Evolutionary conservation across 352 stramenopile species (phyloP).

Genomic region (Peronospora destructor): DNA sequence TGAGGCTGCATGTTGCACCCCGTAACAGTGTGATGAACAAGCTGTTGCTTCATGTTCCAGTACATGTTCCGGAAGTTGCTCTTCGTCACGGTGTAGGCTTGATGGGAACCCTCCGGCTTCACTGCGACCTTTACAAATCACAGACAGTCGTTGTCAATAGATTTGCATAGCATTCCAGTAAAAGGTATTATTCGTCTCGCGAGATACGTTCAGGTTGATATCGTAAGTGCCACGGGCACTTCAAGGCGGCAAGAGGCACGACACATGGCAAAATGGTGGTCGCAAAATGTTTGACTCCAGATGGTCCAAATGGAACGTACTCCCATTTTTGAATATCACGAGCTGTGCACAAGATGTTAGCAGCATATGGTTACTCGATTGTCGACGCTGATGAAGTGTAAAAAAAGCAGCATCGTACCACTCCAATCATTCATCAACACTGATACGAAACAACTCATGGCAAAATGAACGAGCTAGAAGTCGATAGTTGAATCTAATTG

Average conservation of each 20-base stretch:
- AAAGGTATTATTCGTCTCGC: conserved; percentile 4
- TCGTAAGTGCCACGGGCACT: conserved; percentile 84
- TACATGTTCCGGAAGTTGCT: conserved; percentile 96
- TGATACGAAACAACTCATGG: no score
- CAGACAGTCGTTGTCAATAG: conserved; percentile 4
- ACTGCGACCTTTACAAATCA: conserved; percentile 38
- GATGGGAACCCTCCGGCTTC: conserved; percentile 46
- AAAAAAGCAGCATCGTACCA: conserved; percentile 35
- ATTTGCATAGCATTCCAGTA: conserved; percentile 30
- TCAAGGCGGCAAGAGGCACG: conserved; percentile 90
- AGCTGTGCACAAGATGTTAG: conserved; percentile 24
- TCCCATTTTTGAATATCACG: conserved; percentile 94
- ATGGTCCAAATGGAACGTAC: conserved; percentile 95
- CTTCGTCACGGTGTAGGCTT: conserved; percentile 70
- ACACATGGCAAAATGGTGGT: conserved; percentile 96
- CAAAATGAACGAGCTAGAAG: no score
- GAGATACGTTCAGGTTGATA: conserved; percentile 70
- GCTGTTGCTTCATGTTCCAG: conserved; percentile 95
- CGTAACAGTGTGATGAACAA: conserved; percentile 95
- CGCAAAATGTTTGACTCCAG: conserved; percentile 95
- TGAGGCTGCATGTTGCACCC: conserved; percentile 95
- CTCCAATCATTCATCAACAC: conserved; percentile 98
- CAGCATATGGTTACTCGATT: not conserved
- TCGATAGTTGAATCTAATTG: no score
- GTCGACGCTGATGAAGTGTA: not conserved